Evolutionary conservation across 2,329 filamentous ascomycete genomes (phyloP).

Genomic region (Colletotrichum phormii): DNA sequence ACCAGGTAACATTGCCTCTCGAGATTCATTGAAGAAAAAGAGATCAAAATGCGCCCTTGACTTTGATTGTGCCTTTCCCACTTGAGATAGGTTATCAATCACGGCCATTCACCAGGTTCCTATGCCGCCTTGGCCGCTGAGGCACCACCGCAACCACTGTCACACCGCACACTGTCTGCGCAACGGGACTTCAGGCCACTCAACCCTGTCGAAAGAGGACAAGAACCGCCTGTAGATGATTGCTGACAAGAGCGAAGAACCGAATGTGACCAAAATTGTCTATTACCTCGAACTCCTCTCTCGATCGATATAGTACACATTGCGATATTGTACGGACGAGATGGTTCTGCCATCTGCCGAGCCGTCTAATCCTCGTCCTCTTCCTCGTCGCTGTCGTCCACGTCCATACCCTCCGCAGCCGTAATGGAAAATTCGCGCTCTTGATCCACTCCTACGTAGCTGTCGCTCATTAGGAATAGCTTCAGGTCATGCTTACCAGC

Average conservation of each 20-base stretch:
- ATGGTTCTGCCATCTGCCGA: constrained; percentile 13
- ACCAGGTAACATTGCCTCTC: neutral
- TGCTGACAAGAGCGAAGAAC: neutral
- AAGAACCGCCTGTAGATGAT: constrained; percentile 17
- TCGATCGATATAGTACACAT: constrained; percentile 36
- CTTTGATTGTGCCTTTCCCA: constrained; percentile 5
- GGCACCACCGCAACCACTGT: constrained; percentile 40
- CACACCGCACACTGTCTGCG: constrained; percentile 43
- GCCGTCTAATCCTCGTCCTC: constrained; percentile 65
- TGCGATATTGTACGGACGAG: constrained; percentile 24
- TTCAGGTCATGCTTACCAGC: constrained; percentile 89
- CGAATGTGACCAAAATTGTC: constrained; percentile 23
- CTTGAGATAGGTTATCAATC: neutral
- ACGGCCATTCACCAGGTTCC: neutral
- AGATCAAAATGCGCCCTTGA: neutral
- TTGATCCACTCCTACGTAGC: constrained; percentile 96
- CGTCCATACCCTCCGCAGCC: constrained; percentile 93
- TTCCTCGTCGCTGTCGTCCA: constrained; percentile 88
- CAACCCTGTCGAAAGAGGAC: constrained; percentile 43
- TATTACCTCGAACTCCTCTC: constrained; percentile 33
- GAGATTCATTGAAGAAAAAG: neutral
- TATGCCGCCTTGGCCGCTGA: constrained; percentile 24
- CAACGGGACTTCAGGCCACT: constrained; percentile 45
- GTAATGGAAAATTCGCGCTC: constrained; percentile 88
- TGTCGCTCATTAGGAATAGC: constrained; percentile 95